Evolutionary conservation across 2,329 filamentous ascomycete genomes (phyloP).

Genomic region (Colletotrichum gigasporum): DNA sequence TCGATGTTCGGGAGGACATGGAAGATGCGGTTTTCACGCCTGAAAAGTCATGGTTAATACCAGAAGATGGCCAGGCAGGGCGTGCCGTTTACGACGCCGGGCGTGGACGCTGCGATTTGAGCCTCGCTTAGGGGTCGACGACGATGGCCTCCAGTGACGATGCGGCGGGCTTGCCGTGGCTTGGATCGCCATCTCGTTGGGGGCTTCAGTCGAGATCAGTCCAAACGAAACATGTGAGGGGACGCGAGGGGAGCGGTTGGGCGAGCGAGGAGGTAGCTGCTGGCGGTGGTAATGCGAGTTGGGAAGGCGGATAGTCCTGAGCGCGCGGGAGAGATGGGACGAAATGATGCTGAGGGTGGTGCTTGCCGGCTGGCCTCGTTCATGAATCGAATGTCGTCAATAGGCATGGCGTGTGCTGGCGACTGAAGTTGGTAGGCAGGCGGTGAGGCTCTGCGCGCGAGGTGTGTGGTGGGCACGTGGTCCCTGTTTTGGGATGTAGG

Average conservation of each 20-base stretch:
- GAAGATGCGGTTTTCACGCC: too few relatives aligned
- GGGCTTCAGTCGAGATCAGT: constrained; percentile 15
- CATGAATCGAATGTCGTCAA: neutral
- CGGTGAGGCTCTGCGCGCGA: constrained; percentile 10
- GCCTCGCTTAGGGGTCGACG: too few relatives aligned
- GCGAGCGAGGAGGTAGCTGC: neutral
- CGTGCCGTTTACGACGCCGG: too few relatives aligned
- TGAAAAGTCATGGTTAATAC: too few relatives aligned
- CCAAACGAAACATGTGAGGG: constrained; percentile 31
- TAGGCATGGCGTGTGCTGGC: neutral
- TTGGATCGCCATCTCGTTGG: neutral
- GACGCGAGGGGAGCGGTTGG: neutral
- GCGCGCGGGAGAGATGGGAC: neutral
- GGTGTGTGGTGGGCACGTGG: constrained; percentile 15
- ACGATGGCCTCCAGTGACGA: neutral
- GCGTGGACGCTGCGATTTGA: too few relatives aligned
- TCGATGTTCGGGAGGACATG: too few relatives aligned
- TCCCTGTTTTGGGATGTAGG: neutral
- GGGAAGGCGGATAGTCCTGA: neutral
- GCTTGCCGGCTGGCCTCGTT: neutral
- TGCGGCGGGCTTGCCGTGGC: neutral
- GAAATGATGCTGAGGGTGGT: neutral
- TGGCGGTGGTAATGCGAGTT: neutral
- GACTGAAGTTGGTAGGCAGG: too few relatives aligned
- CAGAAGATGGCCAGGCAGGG: too few relatives aligned